Percentiles rank a stretch among this genome's conserved stretches.
phyloP scores from a whole-genome alignment of 1,139 yeast genomes.

The Blastobotrys ciferrii region DNA sequence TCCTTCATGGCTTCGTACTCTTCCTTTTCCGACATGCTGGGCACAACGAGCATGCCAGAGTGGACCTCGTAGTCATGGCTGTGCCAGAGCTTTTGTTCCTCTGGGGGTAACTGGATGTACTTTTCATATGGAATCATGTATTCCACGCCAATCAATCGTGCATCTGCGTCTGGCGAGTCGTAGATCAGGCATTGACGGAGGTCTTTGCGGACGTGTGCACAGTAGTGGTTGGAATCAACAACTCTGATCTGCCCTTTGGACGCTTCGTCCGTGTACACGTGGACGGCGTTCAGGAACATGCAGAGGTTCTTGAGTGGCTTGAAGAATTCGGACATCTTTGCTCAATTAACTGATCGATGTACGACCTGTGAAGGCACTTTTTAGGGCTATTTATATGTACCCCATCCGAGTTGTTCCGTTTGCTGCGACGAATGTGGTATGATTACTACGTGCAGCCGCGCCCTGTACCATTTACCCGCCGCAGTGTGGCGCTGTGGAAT shows the following conservation, averaged over 20 bases:
- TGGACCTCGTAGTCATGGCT: constrained; percentile 4
- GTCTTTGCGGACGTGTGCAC: background rate
- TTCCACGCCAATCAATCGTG: constrained; percentile 7
- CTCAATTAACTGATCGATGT: too few species aligned
- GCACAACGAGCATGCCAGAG: constrained; percentile 5
- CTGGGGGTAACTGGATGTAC: background rate
- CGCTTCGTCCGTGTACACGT: constrained; percentile 1
- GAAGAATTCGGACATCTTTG: background rate
- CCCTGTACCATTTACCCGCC: too few species aligned
- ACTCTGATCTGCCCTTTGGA: background rate
- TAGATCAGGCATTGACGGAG: background rate
- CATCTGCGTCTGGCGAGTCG: background rate
- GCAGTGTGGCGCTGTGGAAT: too few species aligned
- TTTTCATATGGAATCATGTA: constrained; percentile 5
- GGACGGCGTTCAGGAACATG: background rate
- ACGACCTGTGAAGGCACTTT: too few species aligned
- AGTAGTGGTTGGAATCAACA: background rate
- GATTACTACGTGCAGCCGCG: too few species aligned
- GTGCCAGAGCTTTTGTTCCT: constrained; percentile 9
- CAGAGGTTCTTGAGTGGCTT: background rate
- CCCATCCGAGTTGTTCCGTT: too few species aligned
- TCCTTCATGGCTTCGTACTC: constrained; percentile 4
- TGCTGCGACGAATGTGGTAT: too few species aligned
- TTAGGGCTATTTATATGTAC: too few species aligned
- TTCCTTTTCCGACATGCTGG: background rate